Base-by-base conservation (phyloP, 225 moss, liverwort and hornwort genomes). In the Polytrichum formosum region DNA sequence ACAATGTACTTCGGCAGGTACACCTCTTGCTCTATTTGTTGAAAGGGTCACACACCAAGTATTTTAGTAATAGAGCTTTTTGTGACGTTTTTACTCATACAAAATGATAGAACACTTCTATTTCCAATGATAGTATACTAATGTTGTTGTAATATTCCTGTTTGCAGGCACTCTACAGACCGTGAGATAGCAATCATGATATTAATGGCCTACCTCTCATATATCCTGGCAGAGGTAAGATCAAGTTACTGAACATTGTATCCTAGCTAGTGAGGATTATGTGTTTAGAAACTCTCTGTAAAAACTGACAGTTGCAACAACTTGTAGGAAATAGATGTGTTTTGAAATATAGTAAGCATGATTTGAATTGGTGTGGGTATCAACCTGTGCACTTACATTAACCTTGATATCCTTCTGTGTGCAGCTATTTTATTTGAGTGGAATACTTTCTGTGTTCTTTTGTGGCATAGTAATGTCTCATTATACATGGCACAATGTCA, bases 381-480 rank as follows among this genome's bases (percentile, higher is more conserved):
- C 46, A 46, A 13, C 4, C 46, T 46, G 46, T 13, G 46, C 13
- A 13, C 16, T 2, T 16, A 13, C 46, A 46, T 46, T 46, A 46
- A 23, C 23, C 20, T 21, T 58, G 58, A 58, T 6, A 20, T 58
- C 20, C 0, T 28, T 31, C 23, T 74, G 27, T 61, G 68, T 73
- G 77, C 83, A 89, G 87, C 87, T 89, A 26, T 92, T 92, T 71
- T 83, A 86, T 55, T 65, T 94, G 76, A 98, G 94, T 67, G 92
- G 98, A 73, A 98, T 94, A 53, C 83, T 98, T 18, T 94, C 92
- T 0, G 98, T 98, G 61, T 94, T 98, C 66, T 98, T 98, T 27
- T 98, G 92, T 67, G 92, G 98, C 71, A 98, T 98, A 79, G 94
- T 94, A 23, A 98, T 94, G 98, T 98, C 98, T 64, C 98, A 98